These are phyloP conservation scores for Rosa lucieae DNA, from an alignment of 306 rosid species.

Conservation along the genomic window DNA sequence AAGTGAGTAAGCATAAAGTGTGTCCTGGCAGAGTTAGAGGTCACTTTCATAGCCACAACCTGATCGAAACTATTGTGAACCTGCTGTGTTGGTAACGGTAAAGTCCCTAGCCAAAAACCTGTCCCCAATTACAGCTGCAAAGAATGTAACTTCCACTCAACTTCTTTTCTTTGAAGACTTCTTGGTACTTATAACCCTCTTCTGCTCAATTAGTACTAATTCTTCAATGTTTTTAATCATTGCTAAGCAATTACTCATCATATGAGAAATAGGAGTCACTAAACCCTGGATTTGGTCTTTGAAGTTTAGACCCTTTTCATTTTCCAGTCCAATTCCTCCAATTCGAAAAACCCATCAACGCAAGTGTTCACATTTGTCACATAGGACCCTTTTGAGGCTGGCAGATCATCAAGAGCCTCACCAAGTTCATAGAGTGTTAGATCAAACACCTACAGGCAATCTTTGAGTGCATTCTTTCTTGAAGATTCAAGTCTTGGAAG, in stretches of 20 bases:
- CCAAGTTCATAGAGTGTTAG: too few relatives aligned
- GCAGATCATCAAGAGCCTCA: too few relatives aligned
- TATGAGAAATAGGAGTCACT: too few relatives aligned
- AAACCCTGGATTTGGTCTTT: neutral
- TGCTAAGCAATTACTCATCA: neutral
- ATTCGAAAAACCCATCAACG: neutral
- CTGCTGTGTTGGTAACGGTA: neutral
- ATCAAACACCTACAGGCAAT: too few relatives aligned
- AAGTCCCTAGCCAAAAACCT: neutral
- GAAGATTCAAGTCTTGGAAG: neutral
- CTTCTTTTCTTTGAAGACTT: too few relatives aligned
- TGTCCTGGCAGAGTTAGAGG: too few relatives aligned
- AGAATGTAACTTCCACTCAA: neutral
- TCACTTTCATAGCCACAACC: neutral
- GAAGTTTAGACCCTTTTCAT: neutral
- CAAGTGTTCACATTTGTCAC: too few relatives aligned
- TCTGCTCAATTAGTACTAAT: neutral
- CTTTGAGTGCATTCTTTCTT: too few relatives aligned
- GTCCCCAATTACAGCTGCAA: neutral
- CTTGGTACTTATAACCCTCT: too few relatives aligned
- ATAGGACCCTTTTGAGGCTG: too few relatives aligned
- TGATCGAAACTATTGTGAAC: neutral
- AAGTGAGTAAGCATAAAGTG: too few relatives aligned
- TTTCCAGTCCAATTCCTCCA: too few relatives aligned
- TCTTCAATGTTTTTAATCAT: neutral